Conservation (phyloP, 768 basidiomycete genomes). For the Coprinopsis marcescibilis region DNA sequence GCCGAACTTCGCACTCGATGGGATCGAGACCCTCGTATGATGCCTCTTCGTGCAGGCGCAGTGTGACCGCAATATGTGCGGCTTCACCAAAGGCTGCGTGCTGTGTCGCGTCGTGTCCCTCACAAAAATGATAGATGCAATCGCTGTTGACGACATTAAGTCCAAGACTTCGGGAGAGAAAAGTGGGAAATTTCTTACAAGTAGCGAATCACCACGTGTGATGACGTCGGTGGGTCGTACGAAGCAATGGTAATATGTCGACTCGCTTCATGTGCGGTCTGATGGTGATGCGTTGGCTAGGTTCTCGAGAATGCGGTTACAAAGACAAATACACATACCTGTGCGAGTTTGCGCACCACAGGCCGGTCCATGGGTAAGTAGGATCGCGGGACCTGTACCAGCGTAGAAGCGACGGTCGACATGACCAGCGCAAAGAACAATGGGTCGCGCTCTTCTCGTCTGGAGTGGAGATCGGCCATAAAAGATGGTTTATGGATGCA, state of each 20-base stretch:
- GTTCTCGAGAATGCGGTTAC: slow-evolving; percentile 4
- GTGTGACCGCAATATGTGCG: slow-evolving; percentile 73
- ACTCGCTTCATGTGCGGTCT: slow-evolving; percentile 79
- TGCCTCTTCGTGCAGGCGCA: slow-evolving; percentile 82
- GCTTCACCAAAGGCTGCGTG: slow-evolving; percentile 88
- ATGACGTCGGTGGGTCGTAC: slow-evolving; percentile 79
- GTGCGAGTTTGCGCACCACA: slow-evolving; percentile 79
- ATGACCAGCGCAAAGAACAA: slow-evolving; percentile 89
- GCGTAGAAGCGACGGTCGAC: slow-evolving; percentile 81
- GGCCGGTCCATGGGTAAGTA: slow-evolving; percentile 84
- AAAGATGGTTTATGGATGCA: slow-evolving; percentile 90
- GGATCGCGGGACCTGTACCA: slow-evolving; percentile 83
- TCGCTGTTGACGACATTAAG: slow-evolving; percentile 40
- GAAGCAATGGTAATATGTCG: slow-evolving; percentile 73
- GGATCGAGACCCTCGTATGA: slow-evolving; percentile 80
- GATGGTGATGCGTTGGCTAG: slow-evolving; percentile 11
- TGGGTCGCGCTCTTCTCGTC: slow-evolving; percentile 80
- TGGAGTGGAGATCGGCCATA: slow-evolving; percentile 79
- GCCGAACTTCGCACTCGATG: slow-evolving; percentile 82
- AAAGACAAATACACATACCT: slow-evolving; percentile 21
- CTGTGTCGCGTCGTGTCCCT: slow-evolving; percentile 81
- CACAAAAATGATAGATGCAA: slow-evolving; percentile 83
- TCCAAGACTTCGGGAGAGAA: too few relatives aligned
- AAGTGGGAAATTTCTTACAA: slow-evolving; percentile 47
- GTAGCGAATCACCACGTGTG: slow-evolving; percentile 83